Percentiles rank a stretch among this genome's conserved stretches.
These are phyloP conservation scores for Orbilia ellipsospora DNA, from an alignment of 2,329 filamentous ascomycete genomes.

Conservation along the genomic window DNA sequence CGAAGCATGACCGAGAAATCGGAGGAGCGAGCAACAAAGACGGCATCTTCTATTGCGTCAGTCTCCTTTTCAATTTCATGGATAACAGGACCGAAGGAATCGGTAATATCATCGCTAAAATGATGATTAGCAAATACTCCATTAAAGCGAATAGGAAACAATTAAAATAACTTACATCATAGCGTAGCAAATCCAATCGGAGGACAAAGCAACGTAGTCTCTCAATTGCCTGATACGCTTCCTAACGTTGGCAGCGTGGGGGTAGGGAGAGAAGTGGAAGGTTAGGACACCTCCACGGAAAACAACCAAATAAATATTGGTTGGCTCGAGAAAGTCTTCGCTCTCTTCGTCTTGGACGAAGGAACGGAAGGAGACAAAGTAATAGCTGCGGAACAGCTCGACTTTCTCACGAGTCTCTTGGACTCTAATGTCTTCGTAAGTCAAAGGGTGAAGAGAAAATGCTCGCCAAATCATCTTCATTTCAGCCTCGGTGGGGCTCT, in stretches of 20 bases:
- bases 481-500: conserved; percentile 89
- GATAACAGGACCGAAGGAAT: conserved; percentile 92
- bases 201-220: conserved; percentile 90
- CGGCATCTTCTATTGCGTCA: conserved; percentile 93
- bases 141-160: neutral
- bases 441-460: conserved; percentile 95
- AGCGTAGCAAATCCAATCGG: conserved; percentile 98
- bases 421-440: conserved; percentile 95
- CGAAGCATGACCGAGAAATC: conserved; percentile 93
- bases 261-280: conserved; percentile 96
- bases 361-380: conserved; percentile 97
- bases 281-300: conserved; percentile 95
- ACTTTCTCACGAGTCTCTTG: conserved; percentile 98
- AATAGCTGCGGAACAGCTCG: conserved; percentile 95
- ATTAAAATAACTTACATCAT: conserved; percentile 56
- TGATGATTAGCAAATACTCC: conserved; percentile 17
- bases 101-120: conserved; percentile 97
- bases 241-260: conserved; percentile 94
- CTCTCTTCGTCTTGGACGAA: conserved; percentile 94
- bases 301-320: conserved; percentile 97
- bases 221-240: conserved; percentile 90
- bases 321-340: conserved; percentile 90
- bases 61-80: conserved; percentile 95
- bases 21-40: conserved; percentile 78
- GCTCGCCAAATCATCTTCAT: conserved; percentile 94